Conservation (phyloP, 805 yeast species). For the Wickerhamiella lipophila region DNA sequence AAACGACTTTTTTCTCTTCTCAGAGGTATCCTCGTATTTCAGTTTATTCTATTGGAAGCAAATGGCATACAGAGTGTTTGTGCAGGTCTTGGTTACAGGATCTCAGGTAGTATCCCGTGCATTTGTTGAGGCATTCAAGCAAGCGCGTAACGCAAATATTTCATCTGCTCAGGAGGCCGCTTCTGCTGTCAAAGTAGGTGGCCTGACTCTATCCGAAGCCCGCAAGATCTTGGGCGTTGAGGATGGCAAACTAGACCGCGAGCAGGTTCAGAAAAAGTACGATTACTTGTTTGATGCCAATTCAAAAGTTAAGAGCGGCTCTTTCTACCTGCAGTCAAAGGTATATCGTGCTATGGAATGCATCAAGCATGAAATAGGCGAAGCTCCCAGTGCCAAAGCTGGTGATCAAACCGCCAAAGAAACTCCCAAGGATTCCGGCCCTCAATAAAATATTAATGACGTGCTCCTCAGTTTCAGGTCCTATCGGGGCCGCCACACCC, state of each 20-base stretch:
- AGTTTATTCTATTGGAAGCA: too few species aligned
- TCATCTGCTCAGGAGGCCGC: constrained; percentile 43
- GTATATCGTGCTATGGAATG: constrained; percentile 91
- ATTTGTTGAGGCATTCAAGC: constrained; percentile 91
- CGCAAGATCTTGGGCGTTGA: constrained; percentile 80
- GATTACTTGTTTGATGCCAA: constrained; percentile 77
- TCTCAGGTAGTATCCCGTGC: constrained; percentile 94
- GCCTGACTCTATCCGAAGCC: constrained; percentile 79
- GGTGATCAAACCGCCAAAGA: too few species aligned
- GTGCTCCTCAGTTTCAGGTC: neutral
- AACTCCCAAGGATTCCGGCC: neutral
- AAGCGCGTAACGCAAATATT: constrained; percentile 84
- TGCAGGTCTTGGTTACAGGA: constrained; percentile 84
- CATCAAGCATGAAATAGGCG: constrained; percentile 59
- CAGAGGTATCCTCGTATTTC: too few species aligned
- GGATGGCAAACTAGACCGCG: constrained; percentile 36
- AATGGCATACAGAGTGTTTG: constrained; percentile 84
- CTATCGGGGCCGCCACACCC: neutral
- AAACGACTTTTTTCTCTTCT: neutral
- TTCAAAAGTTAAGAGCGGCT: constrained; percentile 89
- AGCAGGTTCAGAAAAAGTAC: constrained; percentile 54
- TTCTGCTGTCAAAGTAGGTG: constrained; percentile 41
- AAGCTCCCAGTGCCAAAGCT: constrained; percentile 14
- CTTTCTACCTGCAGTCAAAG: constrained; percentile 85
- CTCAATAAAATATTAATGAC: neutral